These are phyloP conservation scores for Didymella sp. DNA, from an alignment of 2,329 filamentous ascomycete genomes.

Conservation along the genomic window DNA sequence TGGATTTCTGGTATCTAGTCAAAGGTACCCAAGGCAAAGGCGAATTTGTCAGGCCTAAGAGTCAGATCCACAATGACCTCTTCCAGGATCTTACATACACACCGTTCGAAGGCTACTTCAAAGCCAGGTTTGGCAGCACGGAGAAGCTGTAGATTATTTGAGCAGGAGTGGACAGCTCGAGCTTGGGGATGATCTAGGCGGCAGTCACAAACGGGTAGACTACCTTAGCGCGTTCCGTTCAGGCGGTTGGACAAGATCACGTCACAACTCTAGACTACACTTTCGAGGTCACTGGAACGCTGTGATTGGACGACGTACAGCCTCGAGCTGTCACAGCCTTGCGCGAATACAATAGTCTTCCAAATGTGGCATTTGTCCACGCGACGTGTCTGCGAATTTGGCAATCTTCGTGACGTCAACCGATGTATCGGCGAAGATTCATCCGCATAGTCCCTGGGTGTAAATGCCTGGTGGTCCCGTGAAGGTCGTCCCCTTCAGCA, in stretches of 20 bases:
- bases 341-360: neutral
- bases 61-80: conserved; percentile 14
- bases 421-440: neutral
- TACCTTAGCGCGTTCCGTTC: neutral
- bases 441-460: neutral
- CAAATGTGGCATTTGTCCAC: neutral
- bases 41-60: conserved; percentile 10
- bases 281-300: neutral
- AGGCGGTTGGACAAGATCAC: neutral
- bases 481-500: neutral
- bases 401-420: neutral
- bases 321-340: neutral
- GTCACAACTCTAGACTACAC: neutral
- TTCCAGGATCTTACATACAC: neutral
- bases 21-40: conserved; percentile 17
- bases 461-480: neutral
- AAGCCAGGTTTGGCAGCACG: neutral
- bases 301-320: neutral
- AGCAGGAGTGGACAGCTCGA: neutral
- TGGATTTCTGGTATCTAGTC: conserved; percentile 19
- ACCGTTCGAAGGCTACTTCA: neutral
- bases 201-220: neutral
- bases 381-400: neutral
- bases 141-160: neutral
- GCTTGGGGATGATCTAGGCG: neutral